A percentile compares a stretch with the other conserved stretches of the same genome.
Evolutionary conservation across 2,329 filamentous ascomycete genomes (phyloP).

Genomic region (Xylaria hypoxylon): DNA sequence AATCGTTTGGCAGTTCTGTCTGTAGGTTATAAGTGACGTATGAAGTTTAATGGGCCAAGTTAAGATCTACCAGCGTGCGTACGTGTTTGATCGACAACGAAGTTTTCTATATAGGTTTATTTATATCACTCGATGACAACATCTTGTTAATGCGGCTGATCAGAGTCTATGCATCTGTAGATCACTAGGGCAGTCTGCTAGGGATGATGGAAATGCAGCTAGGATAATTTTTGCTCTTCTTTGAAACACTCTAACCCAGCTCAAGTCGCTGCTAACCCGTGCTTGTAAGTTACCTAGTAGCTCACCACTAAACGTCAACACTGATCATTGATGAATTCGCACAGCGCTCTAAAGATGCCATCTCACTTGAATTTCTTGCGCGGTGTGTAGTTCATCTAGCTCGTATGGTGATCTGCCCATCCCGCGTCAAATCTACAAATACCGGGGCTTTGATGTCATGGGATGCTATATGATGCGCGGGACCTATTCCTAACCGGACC

Average conservation of each 20-base stretch:
- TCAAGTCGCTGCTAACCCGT: neutral
- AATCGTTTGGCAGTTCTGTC: neutral
- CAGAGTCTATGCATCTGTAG: neutral
- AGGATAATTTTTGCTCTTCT: neutral
- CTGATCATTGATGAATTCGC: no score
- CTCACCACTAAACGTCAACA: neutral
- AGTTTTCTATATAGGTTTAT: neutral
- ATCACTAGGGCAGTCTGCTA: no score
- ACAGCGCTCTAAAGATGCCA: neutral
- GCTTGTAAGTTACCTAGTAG: neutral
- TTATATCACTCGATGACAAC: neutral
- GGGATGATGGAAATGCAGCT: neutral
- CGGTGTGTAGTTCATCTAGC: neutral
- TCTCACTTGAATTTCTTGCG: no score
- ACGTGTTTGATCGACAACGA: conserved; percentile 12
- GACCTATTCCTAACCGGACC: conserved; percentile 15
- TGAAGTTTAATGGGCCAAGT: no score
- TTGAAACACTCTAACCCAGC: neutral
- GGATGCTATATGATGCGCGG: conserved; percentile 9
- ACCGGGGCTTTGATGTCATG: conserved; percentile 2
- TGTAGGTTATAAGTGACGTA: neutral
- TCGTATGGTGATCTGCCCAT: conserved; percentile 9
- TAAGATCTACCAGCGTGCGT: neutral
- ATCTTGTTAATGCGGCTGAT: neutral
- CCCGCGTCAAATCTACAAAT: neutral